These are phyloP conservation scores for Aspergillus fijiensis DNA, from an alignment of 2,329 filamentous ascomycete species.

Conservation along the genomic window DNA sequence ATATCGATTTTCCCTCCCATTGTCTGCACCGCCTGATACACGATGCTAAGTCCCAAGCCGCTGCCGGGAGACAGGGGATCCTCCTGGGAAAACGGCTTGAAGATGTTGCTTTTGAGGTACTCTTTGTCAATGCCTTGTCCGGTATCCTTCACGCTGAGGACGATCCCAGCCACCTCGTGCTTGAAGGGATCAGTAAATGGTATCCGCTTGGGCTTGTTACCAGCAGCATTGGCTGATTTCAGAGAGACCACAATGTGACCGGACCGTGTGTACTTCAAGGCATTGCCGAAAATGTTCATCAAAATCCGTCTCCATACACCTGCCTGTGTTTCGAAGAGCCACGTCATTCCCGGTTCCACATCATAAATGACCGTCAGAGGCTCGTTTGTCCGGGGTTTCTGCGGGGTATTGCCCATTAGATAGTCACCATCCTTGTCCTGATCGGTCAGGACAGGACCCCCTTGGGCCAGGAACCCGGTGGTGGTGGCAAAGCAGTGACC, in stretches of 20 bases:
- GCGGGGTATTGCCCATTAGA: not conserved
- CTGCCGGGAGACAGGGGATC: conserved; percentile 55
- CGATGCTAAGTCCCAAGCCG: conserved; percentile 61
- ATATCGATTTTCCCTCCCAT: conserved; percentile 31
- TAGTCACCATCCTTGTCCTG: not conserved
- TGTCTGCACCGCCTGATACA: conserved; percentile 40
- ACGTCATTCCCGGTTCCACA: conserved; percentile 6
- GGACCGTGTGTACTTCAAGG: conserved; percentile 10
- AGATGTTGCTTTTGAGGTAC: conserved; percentile 36
- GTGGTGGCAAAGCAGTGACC: conserved; percentile 4
- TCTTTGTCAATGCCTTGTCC: conserved; percentile 31
- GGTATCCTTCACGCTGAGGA: conserved; percentile 29
- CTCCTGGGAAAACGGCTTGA: conserved; percentile 62
- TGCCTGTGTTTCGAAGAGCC: conserved; percentile 7
- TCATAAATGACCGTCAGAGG: conserved; percentile 7
- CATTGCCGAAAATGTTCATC: conserved; percentile 16
- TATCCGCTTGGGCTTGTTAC: not conserved
- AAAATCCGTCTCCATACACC: conserved; percentile 13
- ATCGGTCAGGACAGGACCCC: not conserved
- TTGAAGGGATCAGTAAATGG: not conserved
- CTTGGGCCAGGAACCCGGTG: not conserved
- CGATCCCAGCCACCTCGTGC: conserved; percentile 13
- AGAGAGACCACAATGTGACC: conserved; percentile 18
- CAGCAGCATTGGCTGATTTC: conserved; percentile 12
- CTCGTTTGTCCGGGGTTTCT: not conserved